A percentile compares a stretch with the other conserved stretches of the same genome.
Conservation (phyloP, 176 grass and related monocot species). For the Avena atlantica region DNA sequence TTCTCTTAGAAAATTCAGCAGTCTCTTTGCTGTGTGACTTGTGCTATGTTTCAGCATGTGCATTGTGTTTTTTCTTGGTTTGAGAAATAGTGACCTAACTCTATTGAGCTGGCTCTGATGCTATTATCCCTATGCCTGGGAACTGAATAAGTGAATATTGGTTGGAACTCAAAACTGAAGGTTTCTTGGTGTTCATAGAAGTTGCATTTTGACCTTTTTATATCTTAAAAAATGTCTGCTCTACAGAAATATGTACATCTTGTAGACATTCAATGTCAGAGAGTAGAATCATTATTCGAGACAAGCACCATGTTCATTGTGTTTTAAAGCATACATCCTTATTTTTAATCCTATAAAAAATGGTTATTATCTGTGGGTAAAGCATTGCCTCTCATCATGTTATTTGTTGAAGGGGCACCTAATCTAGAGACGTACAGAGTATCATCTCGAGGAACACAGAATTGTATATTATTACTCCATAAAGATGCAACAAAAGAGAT, state of each 20-base stretch:
- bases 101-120: conserved; percentile 1
- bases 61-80: conserved; percentile 19
- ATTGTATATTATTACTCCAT: neutral
- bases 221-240: neutral
- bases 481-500: neutral
- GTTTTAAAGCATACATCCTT: neutral
- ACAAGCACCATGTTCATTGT: neutral
- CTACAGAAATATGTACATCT: neutral
- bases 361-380: neutral
- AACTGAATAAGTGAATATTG: neutral
- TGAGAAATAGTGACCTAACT: conserved; percentile 16
- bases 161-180: neutral
- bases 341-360: neutral
- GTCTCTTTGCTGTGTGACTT: conserved; percentile 5
- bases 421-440: neutral
- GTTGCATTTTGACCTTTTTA: conserved; percentile 1
- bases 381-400: neutral
- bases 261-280: neutral
- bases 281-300: neutral
- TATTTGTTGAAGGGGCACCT: conserved; percentile 11
- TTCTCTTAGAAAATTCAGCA: conserved; percentile 4
- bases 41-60: conserved; percentile 22
- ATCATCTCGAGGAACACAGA: conserved; percentile 8
- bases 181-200: neutral
- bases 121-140: neutral